Evolutionary conservation across 2,329 filamentous ascomycete species (phyloP), one percentile per base, ranked within the genome.

Genomic region (Sclerotinia spermophila): DNA sequence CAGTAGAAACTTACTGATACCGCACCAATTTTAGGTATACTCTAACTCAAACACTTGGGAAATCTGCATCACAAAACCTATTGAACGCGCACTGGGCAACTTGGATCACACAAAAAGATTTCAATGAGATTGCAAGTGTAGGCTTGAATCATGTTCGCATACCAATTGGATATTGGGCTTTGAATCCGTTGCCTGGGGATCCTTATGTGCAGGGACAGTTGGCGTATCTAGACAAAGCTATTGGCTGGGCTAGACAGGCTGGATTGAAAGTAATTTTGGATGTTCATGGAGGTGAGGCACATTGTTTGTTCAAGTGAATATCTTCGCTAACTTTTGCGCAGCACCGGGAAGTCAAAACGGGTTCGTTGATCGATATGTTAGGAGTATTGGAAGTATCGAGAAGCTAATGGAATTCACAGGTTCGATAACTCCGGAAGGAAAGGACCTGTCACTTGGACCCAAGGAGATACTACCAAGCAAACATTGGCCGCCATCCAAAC

Each of bases 181-280:
- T 89, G 17, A 81, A 83, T 59, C 83, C 84, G 2, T 78, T 84
- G 40, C 79, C 83, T 10, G 85, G 83, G 10, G 87, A 89, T 68
- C 87, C 87, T 27, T 90, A 87, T 74, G 85, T 90, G 8, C 83
- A 87, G 75, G 89, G 89, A 53, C 88, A 89, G 72, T 82, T 89
- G 60, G 79, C 84, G 24, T 83, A 84, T 75, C 82, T 91, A 15
- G 86, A 88, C 71, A 77, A 84, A 72, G 86, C 88, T 35, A 82
- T 90, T 69, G 79, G 81, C 72, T 89, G 89, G 86, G 90, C 89
- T 17, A 80, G 84, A 71, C 80, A 78, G 59, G 82, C 85, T 59
- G 86, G 86, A 5, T 78, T 92, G 64, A 89, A 89, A 76, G 86
- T 91, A 56, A 85, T 90, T 80, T 84, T 92, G 75, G 90, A 92